Conservation (phyloP, 2,329 filamentous ascomycete genomes). For the Penicillium griseofulvum region DNA sequence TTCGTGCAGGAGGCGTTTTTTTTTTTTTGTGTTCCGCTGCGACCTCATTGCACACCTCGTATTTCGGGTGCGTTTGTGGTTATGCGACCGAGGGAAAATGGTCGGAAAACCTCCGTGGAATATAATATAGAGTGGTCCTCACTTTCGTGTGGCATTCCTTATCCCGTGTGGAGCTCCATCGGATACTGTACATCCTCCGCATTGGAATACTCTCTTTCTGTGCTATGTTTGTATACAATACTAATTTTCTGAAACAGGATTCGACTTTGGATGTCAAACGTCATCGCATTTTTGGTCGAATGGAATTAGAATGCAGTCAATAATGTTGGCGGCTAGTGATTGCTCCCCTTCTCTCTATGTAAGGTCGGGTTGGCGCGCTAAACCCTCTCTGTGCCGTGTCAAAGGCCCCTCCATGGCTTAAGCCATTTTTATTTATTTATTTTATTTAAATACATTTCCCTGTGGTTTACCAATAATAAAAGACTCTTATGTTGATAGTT, state of each 20-base stretch:
- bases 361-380: conserved; percentile 23
- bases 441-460: background rate
- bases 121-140: background rate
- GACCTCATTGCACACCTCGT: background rate
- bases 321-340: conserved; percentile 10
- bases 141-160: background rate
- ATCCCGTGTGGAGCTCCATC: background rate
- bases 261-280: background rate
- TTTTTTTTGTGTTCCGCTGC: conserved; percentile 1
- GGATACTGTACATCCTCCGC: conserved; percentile 13
- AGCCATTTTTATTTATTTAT: conserved; percentile 5
- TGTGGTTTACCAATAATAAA: background rate
- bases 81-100: background rate
- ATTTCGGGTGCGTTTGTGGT: background rate
- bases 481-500: background rate
- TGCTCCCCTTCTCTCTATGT: conserved; percentile 11
- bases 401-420: conserved; percentile 7
- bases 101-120: background rate
- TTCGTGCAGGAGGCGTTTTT: conserved; percentile 2
- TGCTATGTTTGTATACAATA: background rate
- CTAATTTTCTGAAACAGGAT: background rate
- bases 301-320: conserved; percentile 11
- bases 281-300: conserved; percentile 6
- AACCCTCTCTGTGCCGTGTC: conserved; percentile 22
- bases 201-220: background rate